Evolutionary conservation across 371 early-diverging fungal genomes (phyloP).

Genomic region (Mortierella sp.): DNA sequence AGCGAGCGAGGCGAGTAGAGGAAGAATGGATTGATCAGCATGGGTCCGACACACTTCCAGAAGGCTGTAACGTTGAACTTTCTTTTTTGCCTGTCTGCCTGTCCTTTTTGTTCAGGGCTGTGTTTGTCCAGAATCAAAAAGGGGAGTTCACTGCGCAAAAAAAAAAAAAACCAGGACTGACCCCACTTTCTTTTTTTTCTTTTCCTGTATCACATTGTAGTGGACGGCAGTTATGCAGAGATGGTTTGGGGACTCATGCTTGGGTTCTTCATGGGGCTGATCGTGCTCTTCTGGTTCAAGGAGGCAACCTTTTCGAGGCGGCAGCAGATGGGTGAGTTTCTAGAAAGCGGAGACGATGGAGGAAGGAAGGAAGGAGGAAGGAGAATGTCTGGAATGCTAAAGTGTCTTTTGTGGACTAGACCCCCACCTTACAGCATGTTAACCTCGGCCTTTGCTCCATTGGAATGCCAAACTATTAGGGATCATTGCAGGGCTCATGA

Average conservation of each 20-base stretch:
- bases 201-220: conserved; percentile 14
- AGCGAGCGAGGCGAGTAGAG: conserved; percentile 63
- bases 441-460: no score
- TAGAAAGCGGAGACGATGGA: no score
- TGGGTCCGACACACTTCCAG: conserved; percentile 65
- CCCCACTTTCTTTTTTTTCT: neutral
- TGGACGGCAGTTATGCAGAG: conserved; percentile 70
- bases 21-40: conserved; percentile 80
- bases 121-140: no score
- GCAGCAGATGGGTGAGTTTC: conserved; percentile 72
- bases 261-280: conserved; percentile 75
- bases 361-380: no score
- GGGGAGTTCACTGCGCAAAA: no score
- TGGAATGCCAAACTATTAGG: no score
- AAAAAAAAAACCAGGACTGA: conserved; percentile 12
- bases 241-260: conserved; percentile 72
- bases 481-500: conserved; percentile 71
- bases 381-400: no score
- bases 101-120: no score
- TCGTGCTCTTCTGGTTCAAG: conserved; percentile 74
- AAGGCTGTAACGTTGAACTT: conserved; percentile 70
- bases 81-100: no score
- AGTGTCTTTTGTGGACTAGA: no score
- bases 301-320: conserved; percentile 72
- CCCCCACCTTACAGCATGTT: no score